phyloP scores from a whole-genome alignment of 2,329 filamentous ascomycete genomes.

The Epichloe festucae region DNA sequence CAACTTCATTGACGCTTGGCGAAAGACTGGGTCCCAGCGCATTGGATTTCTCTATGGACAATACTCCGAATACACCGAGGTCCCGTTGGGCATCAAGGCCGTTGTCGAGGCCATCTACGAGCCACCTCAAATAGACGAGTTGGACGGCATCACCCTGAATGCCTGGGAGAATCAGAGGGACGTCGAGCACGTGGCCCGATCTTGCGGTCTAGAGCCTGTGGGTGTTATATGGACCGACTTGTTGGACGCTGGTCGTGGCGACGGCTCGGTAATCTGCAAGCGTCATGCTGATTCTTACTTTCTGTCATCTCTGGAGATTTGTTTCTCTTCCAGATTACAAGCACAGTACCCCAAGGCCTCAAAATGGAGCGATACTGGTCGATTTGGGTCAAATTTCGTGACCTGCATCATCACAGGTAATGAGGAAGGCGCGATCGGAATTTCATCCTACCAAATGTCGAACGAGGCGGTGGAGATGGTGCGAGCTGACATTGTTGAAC shows the following conservation, averaged over 20 bases:
- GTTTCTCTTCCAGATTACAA: conserved; percentile 78
- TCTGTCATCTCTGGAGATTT: conserved; percentile 81
- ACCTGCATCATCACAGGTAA: conserved; percentile 94
- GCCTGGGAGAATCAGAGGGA: conserved; percentile 78
- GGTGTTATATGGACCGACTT: conserved; percentile 94
- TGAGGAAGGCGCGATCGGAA: conserved; percentile 72
- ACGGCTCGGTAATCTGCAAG: conserved; percentile 87
- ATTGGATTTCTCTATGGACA: conserved; percentile 84
- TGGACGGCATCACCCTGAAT: conserved; percentile 74
- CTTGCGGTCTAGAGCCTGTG: conserved; percentile 78
- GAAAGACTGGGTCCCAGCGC: conserved; percentile 70
- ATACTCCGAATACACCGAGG: conserved; percentile 82
- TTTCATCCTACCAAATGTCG: conserved; percentile 88
- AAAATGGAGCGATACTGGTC: conserved; percentile 93
- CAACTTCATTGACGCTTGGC: conserved; percentile 83
- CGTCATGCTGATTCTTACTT: conserved; percentile 92
- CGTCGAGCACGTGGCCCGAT: conserved; percentile 63
- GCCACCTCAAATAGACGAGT: conserved; percentile 77
- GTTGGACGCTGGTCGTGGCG: conserved; percentile 63
- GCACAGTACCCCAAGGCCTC: conserved; percentile 78
- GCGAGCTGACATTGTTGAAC: conserved; percentile 83
- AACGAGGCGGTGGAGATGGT: conserved; percentile 97
- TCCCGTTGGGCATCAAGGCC: conserved; percentile 88
- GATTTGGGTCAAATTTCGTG: conserved; percentile 92
- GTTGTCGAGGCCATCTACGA: conserved; percentile 97